Base-by-base conservation (phyloP, 2,329 filamentous ascomycete species). In the Sclerotinia subarctica region DNA sequence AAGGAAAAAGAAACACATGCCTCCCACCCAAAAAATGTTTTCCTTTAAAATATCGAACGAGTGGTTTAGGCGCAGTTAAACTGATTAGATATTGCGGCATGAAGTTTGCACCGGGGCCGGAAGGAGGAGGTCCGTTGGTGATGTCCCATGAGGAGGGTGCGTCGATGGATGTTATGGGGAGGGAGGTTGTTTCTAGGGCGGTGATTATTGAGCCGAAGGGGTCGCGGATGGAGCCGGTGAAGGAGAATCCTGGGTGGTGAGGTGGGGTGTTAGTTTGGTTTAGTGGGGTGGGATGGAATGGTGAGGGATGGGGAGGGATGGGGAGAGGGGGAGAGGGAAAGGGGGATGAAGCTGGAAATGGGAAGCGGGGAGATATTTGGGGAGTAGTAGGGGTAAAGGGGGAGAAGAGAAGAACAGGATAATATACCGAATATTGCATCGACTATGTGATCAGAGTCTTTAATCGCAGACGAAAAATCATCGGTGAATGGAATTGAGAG, bases 61-160 rank as follows among this genome's bases (percentile, higher is more conserved):
- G 82, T 8, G 94, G 94, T 80, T 99, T 99, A 3, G 95, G 93
- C 13, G 95, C 95, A 59, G 94, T 97, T 76, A 99, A 82, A 77
- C 92, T 96, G 73, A 99, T 88, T 68, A 99, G 82, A 26, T 89
- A 88, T 46, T 85, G 82, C 72, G 95, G 95, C 81, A 91, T 88
- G 76, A 96, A 98, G 5, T 84, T 87, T 74, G 89, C 90, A 0
- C 93, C 94, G 0, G 92, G 84, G 0, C 93, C 94, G 1, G 88
- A 86, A 64, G 83, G 81, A 15, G 94, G 93, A 11, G 94, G 94
- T 0, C 95, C 95, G 15, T 83, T 82, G 76, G 97, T 92, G 68
- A 99, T 96, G 78, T 95, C 88, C 95, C 95, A 99, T 1, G 92
- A 95, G 44, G 92, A 96, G 1, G 95, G 95, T 8, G 92, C 93